Conservation (phyloP, 345 rosid genomes). For the Salix exigua region DNA sequence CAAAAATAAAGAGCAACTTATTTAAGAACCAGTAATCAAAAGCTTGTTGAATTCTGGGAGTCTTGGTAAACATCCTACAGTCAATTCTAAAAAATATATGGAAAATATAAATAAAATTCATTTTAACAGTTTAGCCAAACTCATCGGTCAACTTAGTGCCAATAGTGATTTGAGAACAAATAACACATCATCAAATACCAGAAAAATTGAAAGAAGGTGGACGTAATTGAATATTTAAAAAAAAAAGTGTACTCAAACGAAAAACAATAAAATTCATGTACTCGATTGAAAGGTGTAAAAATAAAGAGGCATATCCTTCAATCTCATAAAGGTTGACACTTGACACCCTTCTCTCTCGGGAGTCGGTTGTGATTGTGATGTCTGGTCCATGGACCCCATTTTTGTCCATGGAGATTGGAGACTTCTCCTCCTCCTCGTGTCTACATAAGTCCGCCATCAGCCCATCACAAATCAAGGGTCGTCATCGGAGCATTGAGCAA, state of each 20-base stretch:
- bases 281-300: too few species aligned
- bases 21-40: neutral
- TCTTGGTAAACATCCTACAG: neutral
- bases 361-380: neutral
- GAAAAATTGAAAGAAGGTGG: too few species aligned
- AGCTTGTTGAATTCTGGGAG: neutral
- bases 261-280: too few species aligned
- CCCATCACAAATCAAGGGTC: neutral
- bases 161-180: too few species aligned
- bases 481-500: neutral
- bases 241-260: too few species aligned
- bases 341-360: too few species aligned
- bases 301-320: too few species aligned
- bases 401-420: neutral
- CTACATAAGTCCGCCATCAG: neutral
- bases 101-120: too few species aligned
- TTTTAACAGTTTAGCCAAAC: neutral
- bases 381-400: neutral
- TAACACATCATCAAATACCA: too few species aligned
- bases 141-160: neutral
- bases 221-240: too few species aligned
- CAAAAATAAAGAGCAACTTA: neutral
- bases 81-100: too few species aligned
- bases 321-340: too few species aligned
- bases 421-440: neutral